A percentile compares a stretch with the other conserved stretches of the same genome.
phyloP scores from a whole-genome alignment of 202 grass and related monocot genomes.

The Panicum hallii region DNA sequence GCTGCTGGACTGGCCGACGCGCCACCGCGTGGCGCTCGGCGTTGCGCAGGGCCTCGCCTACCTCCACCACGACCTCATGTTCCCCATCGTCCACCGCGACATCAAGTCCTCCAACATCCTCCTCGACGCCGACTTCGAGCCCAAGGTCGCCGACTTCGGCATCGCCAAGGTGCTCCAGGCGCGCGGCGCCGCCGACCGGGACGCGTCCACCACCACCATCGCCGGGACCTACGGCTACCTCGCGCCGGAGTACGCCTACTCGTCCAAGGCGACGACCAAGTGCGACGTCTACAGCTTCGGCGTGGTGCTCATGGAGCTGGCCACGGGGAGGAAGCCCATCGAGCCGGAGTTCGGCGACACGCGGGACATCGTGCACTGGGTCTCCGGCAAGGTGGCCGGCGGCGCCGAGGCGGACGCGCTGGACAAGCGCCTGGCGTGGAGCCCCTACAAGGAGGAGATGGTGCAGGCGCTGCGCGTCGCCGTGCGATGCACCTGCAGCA shows the following conservation, averaged over 20 bases:
- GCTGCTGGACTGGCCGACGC: conserved; percentile 76
- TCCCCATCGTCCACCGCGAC: conserved; percentile 89
- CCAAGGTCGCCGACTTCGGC: conserved; percentile 98
- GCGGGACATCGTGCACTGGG: conserved; percentile 85
- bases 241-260: conserved; percentile 81
- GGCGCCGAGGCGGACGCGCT: conserved; percentile 61
- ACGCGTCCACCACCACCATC: conserved; percentile 72
- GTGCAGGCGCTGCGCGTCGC: conserved; percentile 75
- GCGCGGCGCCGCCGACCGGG: conserved; percentile 33
- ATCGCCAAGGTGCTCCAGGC: conserved; percentile 95
- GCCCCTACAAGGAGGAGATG: conserved; percentile 85
- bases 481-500: conserved; percentile 83
- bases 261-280: conserved; percentile 79
- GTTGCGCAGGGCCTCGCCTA: conserved; percentile 94
- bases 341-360: conserved; percentile 93
- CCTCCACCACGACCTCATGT: conserved; percentile 87
- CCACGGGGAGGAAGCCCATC: conserved; percentile 89
- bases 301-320: conserved; percentile 77
- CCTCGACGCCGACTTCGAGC: conserved; percentile 89
- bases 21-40: conserved; percentile 78
- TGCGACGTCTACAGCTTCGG: conserved; percentile 91
- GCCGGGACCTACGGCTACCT: conserved; percentile 93
- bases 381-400: conserved; percentile 69
- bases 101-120: conserved; percentile 97
- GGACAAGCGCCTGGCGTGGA: conserved; percentile 73